These are phyloP conservation scores for Scalesia atractyloides DNA, from an alignment of 129 eudicot genomes.

Conservation along the genomic window DNA sequence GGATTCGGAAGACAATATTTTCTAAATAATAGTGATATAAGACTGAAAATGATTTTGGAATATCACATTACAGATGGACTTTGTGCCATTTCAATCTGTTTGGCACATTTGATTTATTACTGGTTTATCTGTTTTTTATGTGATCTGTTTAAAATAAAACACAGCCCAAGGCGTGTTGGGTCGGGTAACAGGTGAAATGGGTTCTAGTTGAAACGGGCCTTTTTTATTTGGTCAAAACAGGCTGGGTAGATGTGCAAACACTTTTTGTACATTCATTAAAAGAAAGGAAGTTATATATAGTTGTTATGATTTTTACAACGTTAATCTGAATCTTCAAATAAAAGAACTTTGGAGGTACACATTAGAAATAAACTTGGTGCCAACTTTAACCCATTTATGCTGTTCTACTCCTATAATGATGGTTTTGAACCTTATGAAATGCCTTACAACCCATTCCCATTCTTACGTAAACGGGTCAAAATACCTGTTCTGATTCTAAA, in stretches of 20 bases:
- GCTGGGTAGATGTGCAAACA: background rate
- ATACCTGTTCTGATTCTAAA: background rate
- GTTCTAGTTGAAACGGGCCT: background rate
- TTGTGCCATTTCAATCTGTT: background rate
- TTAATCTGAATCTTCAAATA: background rate
- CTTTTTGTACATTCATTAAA: background rate
- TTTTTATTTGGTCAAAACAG: background rate
- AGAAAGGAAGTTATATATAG: too few species aligned
- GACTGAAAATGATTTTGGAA: background rate
- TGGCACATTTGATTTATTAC: background rate
- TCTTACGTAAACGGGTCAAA: background rate
- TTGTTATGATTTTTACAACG: too few species aligned
- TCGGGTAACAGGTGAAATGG: background rate
- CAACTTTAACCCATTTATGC: background rate
- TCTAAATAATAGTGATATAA: background rate
- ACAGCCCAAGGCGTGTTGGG: too few species aligned
- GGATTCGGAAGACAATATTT: background rate
- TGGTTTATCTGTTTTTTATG: background rate
- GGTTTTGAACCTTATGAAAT: background rate
- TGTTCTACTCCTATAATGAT: background rate
- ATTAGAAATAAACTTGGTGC: background rate
- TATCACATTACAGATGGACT: background rate
- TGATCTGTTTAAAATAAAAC: too few species aligned
- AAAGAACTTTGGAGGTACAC: background rate
- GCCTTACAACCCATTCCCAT: background rate